Conservation (phyloP, 164 flowering plant genomes). For the Echeveria elegans region DNA sequence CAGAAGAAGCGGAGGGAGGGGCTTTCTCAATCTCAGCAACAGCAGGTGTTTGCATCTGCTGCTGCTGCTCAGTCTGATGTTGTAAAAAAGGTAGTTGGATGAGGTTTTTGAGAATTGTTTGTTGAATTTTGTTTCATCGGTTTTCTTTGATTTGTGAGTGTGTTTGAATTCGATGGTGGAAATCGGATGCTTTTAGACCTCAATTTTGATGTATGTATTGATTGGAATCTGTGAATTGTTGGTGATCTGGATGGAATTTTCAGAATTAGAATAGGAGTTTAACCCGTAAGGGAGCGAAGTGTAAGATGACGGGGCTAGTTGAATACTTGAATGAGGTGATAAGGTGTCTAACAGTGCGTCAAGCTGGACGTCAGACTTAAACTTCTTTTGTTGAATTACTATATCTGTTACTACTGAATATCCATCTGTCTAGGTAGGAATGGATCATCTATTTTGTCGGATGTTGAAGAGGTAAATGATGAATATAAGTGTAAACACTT, state of each 20-base stretch:
- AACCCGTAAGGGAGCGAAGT: not conserved
- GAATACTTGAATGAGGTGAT: not conserved
- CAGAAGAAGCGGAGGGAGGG: slow-evolving; percentile 71
- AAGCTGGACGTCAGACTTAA: no score
- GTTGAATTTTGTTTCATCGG: not conserved
- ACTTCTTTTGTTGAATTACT: no score
- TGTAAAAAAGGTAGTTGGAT: slow-evolving; percentile 35
- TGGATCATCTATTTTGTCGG: no score
- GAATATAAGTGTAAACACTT: no score
- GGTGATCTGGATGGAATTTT: not conserved
- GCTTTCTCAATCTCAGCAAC: slow-evolving; percentile 25
- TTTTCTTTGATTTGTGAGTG: not conserved
- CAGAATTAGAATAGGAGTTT: not conserved
- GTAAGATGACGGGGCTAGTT: not conserved
- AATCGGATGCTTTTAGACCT: not conserved
- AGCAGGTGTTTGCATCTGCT: slow-evolving; percentile 15
- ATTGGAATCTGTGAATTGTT: not conserved
- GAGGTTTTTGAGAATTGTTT: not conserved
- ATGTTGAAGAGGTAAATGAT: no score
- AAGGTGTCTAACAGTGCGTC: no score
- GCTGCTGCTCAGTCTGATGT: slow-evolving; percentile 23
- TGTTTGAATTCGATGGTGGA: not conserved
- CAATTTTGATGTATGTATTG: not conserved
- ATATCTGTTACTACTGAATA: no score
- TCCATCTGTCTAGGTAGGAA: no score